Conservation (phyloP, 495 filamentous ascomycete species). For the Evernia prunastri region DNA sequence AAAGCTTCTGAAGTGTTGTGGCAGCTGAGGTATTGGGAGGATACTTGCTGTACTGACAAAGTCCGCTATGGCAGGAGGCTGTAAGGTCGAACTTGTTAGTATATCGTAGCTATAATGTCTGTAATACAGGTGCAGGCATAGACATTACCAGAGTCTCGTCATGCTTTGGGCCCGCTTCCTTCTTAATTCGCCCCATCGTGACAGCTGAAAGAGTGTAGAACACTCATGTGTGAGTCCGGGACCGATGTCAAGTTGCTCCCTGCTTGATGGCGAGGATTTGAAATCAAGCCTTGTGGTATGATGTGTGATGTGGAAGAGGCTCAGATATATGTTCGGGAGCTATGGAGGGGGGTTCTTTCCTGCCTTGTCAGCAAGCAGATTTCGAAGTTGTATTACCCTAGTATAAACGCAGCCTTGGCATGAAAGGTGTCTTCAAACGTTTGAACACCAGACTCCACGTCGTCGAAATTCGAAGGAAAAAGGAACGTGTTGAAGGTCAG, state of each 20-base stretch:
- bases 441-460: background rate
- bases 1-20: conserved; percentile 68
- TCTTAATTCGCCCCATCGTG: conserved; percentile 94
- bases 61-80: conserved; percentile 81
- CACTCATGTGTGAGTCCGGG: conserved; percentile 39
- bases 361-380: background rate
- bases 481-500: conserved; percentile 22
- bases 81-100: conserved; percentile 3
- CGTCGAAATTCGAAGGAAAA: background rate
- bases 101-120: conserved; percentile 8
- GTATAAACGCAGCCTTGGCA: background rate
- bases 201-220: conserved; percentile 31
- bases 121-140: conserved; percentile 7
- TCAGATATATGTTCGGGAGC: background rate
- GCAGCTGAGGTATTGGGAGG: conserved; percentile 68
- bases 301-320: background rate
- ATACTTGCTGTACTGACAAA: conserved; percentile 64
- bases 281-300: background rate
- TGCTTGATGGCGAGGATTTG: background rate
- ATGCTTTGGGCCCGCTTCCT: conserved; percentile 85
- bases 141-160: conserved; percentile 85
- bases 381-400: background rate
- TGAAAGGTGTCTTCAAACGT: background rate
- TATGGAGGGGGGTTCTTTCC: conserved; percentile 4
- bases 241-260: background rate